Percentiles rank a stretch among this genome's conserved stretches.
Evolutionary conservation across 805 yeast species (phyloP).

Genomic region (Yarrowia yakushimensis): DNA sequence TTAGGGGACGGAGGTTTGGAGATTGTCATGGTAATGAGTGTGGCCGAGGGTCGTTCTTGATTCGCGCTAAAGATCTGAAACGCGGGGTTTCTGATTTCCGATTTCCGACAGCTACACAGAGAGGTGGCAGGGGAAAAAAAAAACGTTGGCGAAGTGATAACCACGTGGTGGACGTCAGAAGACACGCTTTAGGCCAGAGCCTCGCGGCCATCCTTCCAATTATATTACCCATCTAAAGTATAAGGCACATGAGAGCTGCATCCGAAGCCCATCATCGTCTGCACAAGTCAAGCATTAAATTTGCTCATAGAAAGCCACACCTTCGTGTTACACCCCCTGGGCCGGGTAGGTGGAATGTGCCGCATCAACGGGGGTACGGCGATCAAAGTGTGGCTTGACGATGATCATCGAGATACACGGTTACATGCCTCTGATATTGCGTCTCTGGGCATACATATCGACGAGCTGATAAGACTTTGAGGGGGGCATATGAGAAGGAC

Average conservation of each 20-base stretch:
- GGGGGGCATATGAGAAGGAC: too few species aligned
- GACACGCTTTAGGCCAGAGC: neutral
- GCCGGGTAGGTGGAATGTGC: neutral
- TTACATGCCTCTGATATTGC: too few species aligned
- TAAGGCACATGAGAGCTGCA: constrained; percentile 10
- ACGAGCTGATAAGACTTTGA: too few species aligned
- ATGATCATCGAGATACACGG: too few species aligned
- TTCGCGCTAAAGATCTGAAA: neutral
- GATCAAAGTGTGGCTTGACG: neutral
- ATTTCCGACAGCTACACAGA: neutral
- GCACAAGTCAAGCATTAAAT: neutral
- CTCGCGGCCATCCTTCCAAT: constrained; percentile 1
- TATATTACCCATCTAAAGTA: neutral
- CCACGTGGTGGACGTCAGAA: neutral
- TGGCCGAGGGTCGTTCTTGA: too few species aligned
- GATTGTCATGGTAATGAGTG: neutral
- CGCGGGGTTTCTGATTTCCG: neutral
- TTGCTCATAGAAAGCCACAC: constrained; percentile 20
- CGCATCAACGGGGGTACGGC: neutral
- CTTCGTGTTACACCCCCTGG: too few species aligned
- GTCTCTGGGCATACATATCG: too few species aligned
- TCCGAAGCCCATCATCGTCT: neutral
- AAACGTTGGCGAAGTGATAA: too few species aligned
- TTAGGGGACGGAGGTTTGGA: neutral
- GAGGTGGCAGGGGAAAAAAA: neutral